Base-by-base conservation (phyloP, 2,329 filamentous ascomycete genomes). In the Epichloe hybrida region DNA sequence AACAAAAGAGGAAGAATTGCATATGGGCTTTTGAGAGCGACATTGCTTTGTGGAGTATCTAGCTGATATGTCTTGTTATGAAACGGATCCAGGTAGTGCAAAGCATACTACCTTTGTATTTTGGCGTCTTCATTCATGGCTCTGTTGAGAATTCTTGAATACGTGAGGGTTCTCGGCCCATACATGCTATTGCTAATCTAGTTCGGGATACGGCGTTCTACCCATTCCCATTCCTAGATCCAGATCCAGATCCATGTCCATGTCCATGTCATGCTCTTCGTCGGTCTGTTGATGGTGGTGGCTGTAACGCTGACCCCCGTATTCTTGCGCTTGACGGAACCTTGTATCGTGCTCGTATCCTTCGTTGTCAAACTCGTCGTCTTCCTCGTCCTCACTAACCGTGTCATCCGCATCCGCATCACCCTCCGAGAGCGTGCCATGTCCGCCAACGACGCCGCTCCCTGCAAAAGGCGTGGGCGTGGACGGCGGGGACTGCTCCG, bases 331-430 rank as follows among this genome's bases (percentile, higher is more conserved):
- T 4, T 31, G 27, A 31, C 12, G 36, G 15, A 39, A 62, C 1
- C 55, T 62, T 11, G 62, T 60, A 0, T 61, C 60, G 35, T 60
- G 59, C 2, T 57, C 56, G 7, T 61, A 59, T 7, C 57, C 55
- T 5, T 58, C 54, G 8, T 52, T 53, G 5, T 61, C 58, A n/a
- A 57, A 60, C 11, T 64, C 64, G 8, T 62, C 62, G 5, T 57
- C 57, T 0, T 57, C 60, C 6, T 56, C 57, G 3, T 58, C 57
- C 0, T 57, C 61, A 13, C 55, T 44, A 5, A 40, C 48, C 5
- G 34, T 56, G 5, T 59, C 59, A 2, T 56, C 60, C 23, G 63
- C 59, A 2, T 56, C 60, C 23, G 63, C 62, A 2, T 54, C 51
- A 13, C 41, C 56, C n/a, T 50, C 54, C 11, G 38, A 49, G 54